Evolutionary conservation across 179 eudicot species (phyloP), one percentile per base, ranked within the genome.

Genomic region (Carnegiea gigantea): DNA sequence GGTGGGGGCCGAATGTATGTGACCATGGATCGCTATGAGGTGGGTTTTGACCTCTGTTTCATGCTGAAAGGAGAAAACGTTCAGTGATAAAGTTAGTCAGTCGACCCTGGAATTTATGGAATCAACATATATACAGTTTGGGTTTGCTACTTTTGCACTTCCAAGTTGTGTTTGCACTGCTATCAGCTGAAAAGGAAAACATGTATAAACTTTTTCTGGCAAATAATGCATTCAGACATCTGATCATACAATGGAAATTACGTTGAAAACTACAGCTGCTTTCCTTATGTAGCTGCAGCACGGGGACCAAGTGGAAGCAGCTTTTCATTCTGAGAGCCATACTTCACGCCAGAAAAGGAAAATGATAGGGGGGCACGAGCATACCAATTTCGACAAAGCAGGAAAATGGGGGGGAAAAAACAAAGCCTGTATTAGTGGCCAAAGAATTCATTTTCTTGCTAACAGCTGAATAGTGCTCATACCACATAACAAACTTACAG

Each of bases 1-100:
- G 98, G 98, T 84, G 98, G 98, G 82, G 98, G 98, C 74, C 97
- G 98, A 40, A 94, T 94, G 98, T 84, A 93, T 79, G 97, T 93
- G 53, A 93, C 98, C 8, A 89, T 94, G 98, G 98, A 94, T 77
- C 97, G 98, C 60, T 94, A 94, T 84, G 98, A 94, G 97, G 98
- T 93, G 77, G 49, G 77, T 79, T 28, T 67, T 26, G 26, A n/a
- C 30, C 75, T 72, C 13, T 75, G 10, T 65, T 12, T 23, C 54
- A 10, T 77, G 79, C 15, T 23, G 2, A 5, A 60, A 60, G 65
- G 65, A 60, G 30, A 62, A 62, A 62, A 62, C 2, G 71, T 62
- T 9, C 28, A 62, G 13, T 62, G 23, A 23, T 62, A 10, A 23
- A 62, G 28, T 62, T 62, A 62, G 28, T 62, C 1, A 0, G 17